Base-by-base conservation (phyloP, 2,329 filamentous ascomycete genomes). In the Chaetomiaceae sp. region DNA sequence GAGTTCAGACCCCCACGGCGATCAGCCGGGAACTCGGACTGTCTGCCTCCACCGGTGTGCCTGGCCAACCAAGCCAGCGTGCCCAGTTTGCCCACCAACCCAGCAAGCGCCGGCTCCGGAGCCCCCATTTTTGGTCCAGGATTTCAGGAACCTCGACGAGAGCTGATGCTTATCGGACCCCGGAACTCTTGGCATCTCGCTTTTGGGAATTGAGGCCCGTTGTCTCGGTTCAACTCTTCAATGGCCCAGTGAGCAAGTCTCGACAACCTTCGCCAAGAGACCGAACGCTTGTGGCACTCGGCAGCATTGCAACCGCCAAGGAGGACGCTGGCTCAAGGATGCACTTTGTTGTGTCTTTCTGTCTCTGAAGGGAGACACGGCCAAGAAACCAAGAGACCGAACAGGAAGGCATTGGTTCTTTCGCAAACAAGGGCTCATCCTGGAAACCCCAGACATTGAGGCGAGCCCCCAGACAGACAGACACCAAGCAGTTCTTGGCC, bases 81-180 rank as follows among this genome's bases (percentile, higher is more conserved):
- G n/a, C n/a, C n/a, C n/a, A n/a, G n/a, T n/a, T n/a, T n/a, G n/a
- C n/a, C n/a, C n/a, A n/a, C n/a, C n/a, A n/a, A n/a, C 30, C 40
- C 48, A 44, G 50, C 50, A 53, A 55, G 50, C 54, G 50, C 54
- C 54, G 51, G 48, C 48, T 42, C 54, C 51, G 51, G 51, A 51
- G 50, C 23, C 23, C 14, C 27, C 20, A 12, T 27, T 20, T 16
- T 27, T n/a, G 25, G n/a, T n/a, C n/a, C n/a, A n/a, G n/a, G n/a
- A n/a, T 13, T 43, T 27, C 33, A 25, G 42, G 23, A 16, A 42
- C 8, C n/a, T 42, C 13, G 5, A 25, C 13, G 6, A 4, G 3
- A 23, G 6, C 25, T 27, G 27, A 16, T 12, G 27, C 39, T 52
- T 48, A 34, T 48, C 39, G 19, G 16, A 35, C 14, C 40, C 39